A percentile compares a stretch with the other conserved stretches of the same genome.
These are phyloP conservation scores for Melaleuca quinquenervia DNA, from an alignment of 345 rosid genomes.

Conservation along the genomic window DNA sequence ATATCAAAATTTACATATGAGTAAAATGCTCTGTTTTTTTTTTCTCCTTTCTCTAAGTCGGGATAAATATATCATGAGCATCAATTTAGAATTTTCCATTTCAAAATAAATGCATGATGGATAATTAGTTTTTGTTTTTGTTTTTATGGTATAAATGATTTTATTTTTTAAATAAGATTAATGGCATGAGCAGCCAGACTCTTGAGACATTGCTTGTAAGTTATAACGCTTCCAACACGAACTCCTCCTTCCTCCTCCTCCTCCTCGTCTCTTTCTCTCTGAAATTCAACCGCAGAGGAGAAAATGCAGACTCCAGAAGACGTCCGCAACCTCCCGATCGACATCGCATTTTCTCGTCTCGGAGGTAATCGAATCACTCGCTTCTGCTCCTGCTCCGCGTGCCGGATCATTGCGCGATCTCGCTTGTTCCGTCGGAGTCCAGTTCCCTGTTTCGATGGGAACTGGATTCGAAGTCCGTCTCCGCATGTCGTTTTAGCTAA, in stretches of 20 bases:
- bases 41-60: neutral
- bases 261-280: no score
- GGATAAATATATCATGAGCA: neutral
- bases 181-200: neutral
- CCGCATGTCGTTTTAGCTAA: neutral
- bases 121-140: neutral
- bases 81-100: neutral
- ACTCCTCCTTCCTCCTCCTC: neutral
- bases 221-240: neutral
- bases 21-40: neutral
- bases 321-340: slow-evolving; percentile 85
- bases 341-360: slow-evolving; percentile 87
- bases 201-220: neutral
- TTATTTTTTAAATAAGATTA: neutral
- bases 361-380: slow-evolving; percentile 37
- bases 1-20: neutral
- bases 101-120: no score
- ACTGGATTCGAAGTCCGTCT: neutral
- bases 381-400: neutral
- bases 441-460: neutral
- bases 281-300: neutral
- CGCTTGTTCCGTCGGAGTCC: neutral
- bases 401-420: neutral
- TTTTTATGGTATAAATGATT: neutral
- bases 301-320: slow-evolving; percentile 44